Evolutionary conservation across 2,329 filamentous ascomycete species (phyloP).

Genomic region (Cytospora paraplurivora): DNA sequence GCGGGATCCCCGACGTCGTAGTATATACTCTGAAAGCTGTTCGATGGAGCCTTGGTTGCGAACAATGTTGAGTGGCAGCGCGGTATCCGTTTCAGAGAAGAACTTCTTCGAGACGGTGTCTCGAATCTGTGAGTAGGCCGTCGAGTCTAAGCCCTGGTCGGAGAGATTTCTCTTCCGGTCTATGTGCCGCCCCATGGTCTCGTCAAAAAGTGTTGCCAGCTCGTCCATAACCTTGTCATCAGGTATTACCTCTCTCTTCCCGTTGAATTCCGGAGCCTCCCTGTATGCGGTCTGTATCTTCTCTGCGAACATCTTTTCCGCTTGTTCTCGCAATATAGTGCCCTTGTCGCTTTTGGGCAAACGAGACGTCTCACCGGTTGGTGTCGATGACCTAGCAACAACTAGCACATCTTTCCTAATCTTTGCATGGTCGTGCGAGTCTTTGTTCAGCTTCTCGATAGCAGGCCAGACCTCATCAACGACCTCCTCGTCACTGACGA

Average conservation of each 20-base stretch:
- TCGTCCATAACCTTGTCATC: constrained; percentile 40
- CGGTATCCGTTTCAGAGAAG: constrained; percentile 22
- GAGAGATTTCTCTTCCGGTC: constrained; percentile 54
- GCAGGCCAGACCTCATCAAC: constrained; percentile 45
- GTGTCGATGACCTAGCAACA: constrained; percentile 41
- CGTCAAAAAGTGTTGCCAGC: constrained; percentile 39
- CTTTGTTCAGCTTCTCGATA: constrained; percentile 50
- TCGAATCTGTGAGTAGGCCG: constrained; percentile 56
- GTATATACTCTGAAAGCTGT: constrained; percentile 33
- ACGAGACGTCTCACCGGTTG: constrained; percentile 32
- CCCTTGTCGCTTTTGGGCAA: constrained; percentile 66
- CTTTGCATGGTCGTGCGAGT: constrained; percentile 52
- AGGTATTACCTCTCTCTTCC: constrained; percentile 28
- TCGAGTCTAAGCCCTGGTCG: constrained; percentile 61
- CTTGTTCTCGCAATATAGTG: constrained; percentile 54
- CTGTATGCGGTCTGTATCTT: constrained; percentile 51
- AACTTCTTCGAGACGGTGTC: constrained; percentile 36
- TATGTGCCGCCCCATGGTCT: constrained; percentile 36
- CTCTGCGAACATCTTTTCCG: constrained; percentile 50
- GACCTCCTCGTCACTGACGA: constrained; percentile 39
- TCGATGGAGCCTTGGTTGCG: constrained; percentile 61
- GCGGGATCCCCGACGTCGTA: constrained; percentile 17
- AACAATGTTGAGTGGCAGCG: constrained; percentile 58
- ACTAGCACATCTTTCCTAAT: constrained; percentile 54
- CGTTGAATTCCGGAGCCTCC: constrained; percentile 15